Evolutionary conservation across 2,329 filamentous ascomycete species (phyloP).

Genomic region (Ascochyta lentis): DNA sequence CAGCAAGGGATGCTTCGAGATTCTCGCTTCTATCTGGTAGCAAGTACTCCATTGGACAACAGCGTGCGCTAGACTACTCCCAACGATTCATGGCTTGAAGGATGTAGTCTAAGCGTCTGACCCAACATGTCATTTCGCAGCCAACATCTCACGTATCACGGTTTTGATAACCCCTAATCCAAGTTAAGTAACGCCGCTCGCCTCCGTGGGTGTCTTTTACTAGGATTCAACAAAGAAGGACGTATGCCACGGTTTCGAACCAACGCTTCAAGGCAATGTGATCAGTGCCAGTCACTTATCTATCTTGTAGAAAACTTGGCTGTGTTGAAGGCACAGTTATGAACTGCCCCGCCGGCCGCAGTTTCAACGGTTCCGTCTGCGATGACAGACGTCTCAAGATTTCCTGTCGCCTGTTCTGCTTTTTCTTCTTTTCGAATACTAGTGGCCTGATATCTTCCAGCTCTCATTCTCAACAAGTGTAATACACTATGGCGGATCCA

Average conservation of each 20-base stretch:
- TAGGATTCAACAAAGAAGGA: constrained; percentile 12
- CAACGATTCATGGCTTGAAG: neutral
- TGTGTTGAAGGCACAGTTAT: neutral
- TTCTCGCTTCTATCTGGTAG: neutral
- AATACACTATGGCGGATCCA: constrained; percentile 6
- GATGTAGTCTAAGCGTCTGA: constrained; percentile 3
- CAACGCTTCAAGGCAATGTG: neutral
- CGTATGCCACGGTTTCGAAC: constrained; percentile 1
- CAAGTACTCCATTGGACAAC: neutral
- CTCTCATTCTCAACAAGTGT: too few species aligned
- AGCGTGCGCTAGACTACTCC: neutral
- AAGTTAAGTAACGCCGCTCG: neutral
- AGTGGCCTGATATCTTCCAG: neutral
- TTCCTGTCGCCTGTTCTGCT: neutral
- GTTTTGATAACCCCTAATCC: neutral
- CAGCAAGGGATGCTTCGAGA: constrained; percentile 11
- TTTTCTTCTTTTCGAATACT: neutral
- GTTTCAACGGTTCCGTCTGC: neutral
- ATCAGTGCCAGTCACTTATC: neutral
- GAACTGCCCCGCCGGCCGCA: neutral
- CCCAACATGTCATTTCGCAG: constrained; percentile 6
- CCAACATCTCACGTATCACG: neutral
- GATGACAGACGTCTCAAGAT: neutral
- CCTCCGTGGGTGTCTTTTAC: neutral
- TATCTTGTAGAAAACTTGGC: neutral